phyloP scores from a whole-genome alignment of 495 filamentous ascomycete species.

The Xylaria venustula region DNA sequence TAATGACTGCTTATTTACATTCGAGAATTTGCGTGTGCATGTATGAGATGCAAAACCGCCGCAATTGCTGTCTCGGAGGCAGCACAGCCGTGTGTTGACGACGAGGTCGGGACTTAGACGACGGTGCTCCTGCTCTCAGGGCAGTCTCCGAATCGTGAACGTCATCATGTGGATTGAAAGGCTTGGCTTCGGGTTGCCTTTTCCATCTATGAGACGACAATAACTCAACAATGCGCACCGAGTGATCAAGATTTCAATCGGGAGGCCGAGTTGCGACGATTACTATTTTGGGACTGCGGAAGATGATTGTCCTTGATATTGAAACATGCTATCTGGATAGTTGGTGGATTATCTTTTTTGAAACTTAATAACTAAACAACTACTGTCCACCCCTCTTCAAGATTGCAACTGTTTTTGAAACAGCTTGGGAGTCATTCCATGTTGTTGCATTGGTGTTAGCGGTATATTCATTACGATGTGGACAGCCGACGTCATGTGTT shows the following conservation, averaged over 20 bases:
- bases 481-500: not conserved
- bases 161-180: not conserved
- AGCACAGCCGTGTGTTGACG: not conserved
- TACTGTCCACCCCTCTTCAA: not conserved
- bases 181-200: not conserved
- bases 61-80: constrained; percentile 4
- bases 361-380: not conserved
- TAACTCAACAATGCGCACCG: not conserved
- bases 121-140: not conserved
- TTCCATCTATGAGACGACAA: constrained; percentile 11
- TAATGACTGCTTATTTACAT: not conserved
- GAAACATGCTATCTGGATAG: not conserved
- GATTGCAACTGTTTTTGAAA: not conserved
- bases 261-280: not conserved
- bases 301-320: constrained; percentile 6
- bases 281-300: constrained; percentile 8
- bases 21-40: too few species aligned
- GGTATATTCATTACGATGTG: not conserved
- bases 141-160: not conserved
- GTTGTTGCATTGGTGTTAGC: not conserved
- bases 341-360: constrained; percentile 12
- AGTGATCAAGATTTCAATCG: not conserved
- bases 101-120: not conserved
- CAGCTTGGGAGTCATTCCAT: not conserved
- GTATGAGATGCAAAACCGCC: too few species aligned